Evolutionary conservation across 768 basidiomycete genomes (phyloP).

Genomic region (Leccinum longicurvipes): DNA sequence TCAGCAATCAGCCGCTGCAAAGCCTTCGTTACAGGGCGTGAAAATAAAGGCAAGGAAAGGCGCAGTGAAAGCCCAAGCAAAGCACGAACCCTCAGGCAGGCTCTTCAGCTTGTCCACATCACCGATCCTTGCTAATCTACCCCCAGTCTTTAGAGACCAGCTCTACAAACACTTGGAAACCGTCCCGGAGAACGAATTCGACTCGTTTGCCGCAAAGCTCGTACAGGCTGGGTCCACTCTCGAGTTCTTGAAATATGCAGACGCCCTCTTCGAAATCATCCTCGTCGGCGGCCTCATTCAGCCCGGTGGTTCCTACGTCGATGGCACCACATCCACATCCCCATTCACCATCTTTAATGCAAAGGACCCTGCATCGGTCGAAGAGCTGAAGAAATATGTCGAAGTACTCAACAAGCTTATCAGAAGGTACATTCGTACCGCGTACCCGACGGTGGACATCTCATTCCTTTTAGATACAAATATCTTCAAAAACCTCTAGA

Average conservation of each 20-base stretch:
- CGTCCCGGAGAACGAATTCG: slow-evolving; percentile 76
- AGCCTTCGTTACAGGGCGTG: slow-evolving; percentile 91
- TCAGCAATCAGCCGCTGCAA: slow-evolving; percentile 79
- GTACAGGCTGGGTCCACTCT: slow-evolving; percentile 89
- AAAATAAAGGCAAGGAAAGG: slow-evolving; percentile 92
- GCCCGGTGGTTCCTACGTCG: slow-evolving; percentile 89
- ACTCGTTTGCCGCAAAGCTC: slow-evolving; percentile 77
- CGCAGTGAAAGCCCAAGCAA: slow-evolving; percentile 87
- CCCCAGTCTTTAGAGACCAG: slow-evolving; percentile 85
- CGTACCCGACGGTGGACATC: slow-evolving; percentile 2
- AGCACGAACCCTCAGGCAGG: slow-evolving; percentile 82
- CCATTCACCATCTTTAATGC: slow-evolving; percentile 88
- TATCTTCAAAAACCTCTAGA: slow-evolving; percentile 98
- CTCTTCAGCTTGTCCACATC: neutral
- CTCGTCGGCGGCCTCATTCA: slow-evolving; percentile 95
- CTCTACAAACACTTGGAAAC: slow-evolving; percentile 89
- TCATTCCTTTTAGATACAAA: slow-evolving; percentile 70
- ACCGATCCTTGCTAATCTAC: slow-evolving; percentile 10
- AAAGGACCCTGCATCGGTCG: slow-evolving; percentile 71
- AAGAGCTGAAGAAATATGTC: slow-evolving; percentile 89
- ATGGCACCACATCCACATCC: slow-evolving; percentile 79
- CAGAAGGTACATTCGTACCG: slow-evolving; percentile 59
- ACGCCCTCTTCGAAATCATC: slow-evolving; percentile 92
- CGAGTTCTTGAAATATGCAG: slow-evolving; percentile 96
- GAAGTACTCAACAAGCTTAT: slow-evolving; percentile 96